A percentile compares a stretch with the other conserved stretches of the same genome.
Conservation (phyloP, 2,329 filamentous ascomycete species). For the Albifimbria verrucaria region DNA sequence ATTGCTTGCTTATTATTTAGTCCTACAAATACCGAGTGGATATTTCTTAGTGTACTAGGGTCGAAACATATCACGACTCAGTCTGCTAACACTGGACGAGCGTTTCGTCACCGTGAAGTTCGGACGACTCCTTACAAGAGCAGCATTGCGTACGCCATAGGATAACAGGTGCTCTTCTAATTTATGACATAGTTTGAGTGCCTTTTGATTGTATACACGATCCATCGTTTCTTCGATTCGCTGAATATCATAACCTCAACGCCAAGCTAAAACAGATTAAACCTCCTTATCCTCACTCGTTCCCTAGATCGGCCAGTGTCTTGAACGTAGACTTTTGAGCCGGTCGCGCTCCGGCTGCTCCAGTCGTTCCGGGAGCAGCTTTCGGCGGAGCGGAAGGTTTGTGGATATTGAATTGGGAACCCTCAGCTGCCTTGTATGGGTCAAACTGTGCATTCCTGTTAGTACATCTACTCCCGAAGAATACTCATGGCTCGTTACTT, state of each 20-base stretch:
- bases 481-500: constrained; percentile 25
- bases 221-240: not conserved
- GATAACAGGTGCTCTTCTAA: no score
- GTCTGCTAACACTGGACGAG: no score
- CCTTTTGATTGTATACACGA: no score
- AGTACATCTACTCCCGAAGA: constrained; percentile 11
- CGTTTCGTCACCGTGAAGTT: no score
- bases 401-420: constrained; percentile 55
- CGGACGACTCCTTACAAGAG: no score
- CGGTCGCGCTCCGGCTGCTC: constrained; percentile 17
- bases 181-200: no score
- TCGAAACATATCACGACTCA: no score
- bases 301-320: constrained; percentile 52
- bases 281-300: constrained; percentile 16
- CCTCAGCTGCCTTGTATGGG: constrained; percentile 58
- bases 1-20: no score
- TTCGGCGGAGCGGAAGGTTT: constrained; percentile 27
- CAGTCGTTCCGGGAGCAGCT: constrained; percentile 8
- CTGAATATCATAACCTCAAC: constrained; percentile 1
- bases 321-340: constrained; percentile 39
- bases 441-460: constrained; percentile 46
- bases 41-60: no score
- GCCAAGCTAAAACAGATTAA: constrained; percentile 3
- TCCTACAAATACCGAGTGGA: no score
- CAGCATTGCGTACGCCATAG: no score